Percentiles rank a stretch among this genome's conserved stretches.
These are phyloP conservation scores for Melampsora larici-populina DNA, from an alignment of 1,284 basidiomycete species.

Conservation along the genomic window DNA sequence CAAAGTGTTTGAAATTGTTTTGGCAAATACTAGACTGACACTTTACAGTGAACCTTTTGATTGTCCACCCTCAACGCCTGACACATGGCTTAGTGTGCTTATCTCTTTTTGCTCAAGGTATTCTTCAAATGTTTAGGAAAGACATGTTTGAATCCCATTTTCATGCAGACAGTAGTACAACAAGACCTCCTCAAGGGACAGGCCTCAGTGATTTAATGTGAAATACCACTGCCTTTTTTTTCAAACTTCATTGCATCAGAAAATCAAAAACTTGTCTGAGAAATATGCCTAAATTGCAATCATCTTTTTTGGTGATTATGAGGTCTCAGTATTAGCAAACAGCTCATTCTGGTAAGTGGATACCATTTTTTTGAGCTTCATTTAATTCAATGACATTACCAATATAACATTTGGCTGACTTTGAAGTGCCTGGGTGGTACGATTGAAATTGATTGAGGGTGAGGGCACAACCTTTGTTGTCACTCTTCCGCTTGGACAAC, in stretches of 20 bases:
- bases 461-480: conserved; percentile 32
- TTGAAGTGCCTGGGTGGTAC: conserved; percentile 18
- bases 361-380: too few species aligned
- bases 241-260: background rate
- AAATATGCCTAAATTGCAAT: background rate
- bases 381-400: too few species aligned
- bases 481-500: background rate
- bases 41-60: background rate
- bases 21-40: too few species aligned
- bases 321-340: conserved; percentile 41
- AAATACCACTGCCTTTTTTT: background rate
- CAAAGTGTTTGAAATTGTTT: too few species aligned
- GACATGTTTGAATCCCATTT: conserved; percentile 46
- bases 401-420: background rate
- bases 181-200: conserved; percentile 46
- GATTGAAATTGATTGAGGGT: conserved; percentile 34
- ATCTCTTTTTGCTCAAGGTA: conserved; percentile 2
- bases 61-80: background rate
- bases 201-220: conserved; percentile 41
- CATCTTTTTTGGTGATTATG: too few species aligned
- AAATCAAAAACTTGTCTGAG: background rate
- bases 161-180: conserved; percentile 46
- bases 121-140: conserved; percentile 33
- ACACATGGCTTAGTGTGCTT: background rate
- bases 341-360: conserved; percentile 35